A percentile compares a stretch with the other conserved stretches of the same genome.
phyloP scores from a whole-genome alignment of 108 stramenopile genomes.

The Fragilariopsis cylindrus region DNA sequence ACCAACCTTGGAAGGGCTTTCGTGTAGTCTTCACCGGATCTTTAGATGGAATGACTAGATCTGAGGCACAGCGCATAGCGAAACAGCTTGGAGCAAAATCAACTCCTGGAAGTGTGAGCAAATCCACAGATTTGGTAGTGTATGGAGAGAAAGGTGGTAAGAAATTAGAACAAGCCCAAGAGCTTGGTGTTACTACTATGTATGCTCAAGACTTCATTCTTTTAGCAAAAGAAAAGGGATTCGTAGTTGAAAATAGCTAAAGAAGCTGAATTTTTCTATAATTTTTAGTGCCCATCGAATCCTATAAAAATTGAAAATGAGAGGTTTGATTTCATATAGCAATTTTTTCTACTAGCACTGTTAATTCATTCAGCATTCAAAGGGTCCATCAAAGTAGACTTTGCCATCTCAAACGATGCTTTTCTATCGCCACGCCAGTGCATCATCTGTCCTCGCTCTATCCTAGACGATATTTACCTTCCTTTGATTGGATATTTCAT shows the following conservation, averaged over 20 bases:
- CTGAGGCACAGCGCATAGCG: constrained; percentile 53
- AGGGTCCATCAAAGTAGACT: too few species aligned
- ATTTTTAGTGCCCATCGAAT: too few species aligned
- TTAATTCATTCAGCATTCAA: too few species aligned
- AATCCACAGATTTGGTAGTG: constrained; percentile 74
- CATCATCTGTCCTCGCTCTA: too few species aligned
- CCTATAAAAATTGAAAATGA: too few species aligned
- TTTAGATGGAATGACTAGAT: constrained; percentile 52
- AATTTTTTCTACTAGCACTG: too few species aligned
- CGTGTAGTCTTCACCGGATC: constrained; percentile 82
- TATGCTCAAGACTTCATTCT: constrained; percentile 57
- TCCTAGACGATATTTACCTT: too few species aligned
- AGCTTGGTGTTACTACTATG: constrained; percentile 63
- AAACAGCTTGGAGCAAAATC: constrained; percentile 66
- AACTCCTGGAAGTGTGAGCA: constrained; percentile 71
- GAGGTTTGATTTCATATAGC: too few species aligned
- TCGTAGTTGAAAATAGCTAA: neutral
- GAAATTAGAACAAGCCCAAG: constrained; percentile 68
- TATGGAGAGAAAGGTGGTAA: constrained; percentile 80
- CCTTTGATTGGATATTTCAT: too few species aligned
- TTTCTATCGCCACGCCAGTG: too few species aligned
- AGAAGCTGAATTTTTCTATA: neutral
- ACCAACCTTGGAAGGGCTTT: constrained; percentile 55
- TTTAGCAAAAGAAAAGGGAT: constrained; percentile 31
- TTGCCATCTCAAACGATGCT: too few species aligned